phyloP scores from a whole-genome alignment of 2,329 filamentous ascomycete genomes.

The Coniochaeta sp. region DNA sequence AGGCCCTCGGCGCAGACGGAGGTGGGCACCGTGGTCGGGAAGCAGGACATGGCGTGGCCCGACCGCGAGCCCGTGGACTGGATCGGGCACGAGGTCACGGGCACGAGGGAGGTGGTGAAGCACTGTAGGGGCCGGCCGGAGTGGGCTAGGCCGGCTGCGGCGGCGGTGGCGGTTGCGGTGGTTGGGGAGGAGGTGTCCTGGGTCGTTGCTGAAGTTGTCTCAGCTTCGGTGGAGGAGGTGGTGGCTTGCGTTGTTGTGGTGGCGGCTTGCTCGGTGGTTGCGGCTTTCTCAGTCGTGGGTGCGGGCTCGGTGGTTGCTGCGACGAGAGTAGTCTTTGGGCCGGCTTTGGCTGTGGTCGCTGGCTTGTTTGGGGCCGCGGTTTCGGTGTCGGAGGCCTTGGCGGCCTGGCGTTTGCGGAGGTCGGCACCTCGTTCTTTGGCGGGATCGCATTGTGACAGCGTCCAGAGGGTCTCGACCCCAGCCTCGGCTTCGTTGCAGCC shows the following conservation, averaged over 20 bases:
- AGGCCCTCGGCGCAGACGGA: slow-evolving; percentile 33
- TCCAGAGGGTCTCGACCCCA: slow-evolving; percentile 22
- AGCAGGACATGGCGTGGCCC: slow-evolving; percentile 28
- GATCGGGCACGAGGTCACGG: slow-evolving; percentile 30
- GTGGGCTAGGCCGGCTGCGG: not conserved
- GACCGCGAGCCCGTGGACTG: slow-evolving; percentile 26
- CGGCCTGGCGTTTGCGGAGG: slow-evolving; percentile 10
- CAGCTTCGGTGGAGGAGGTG: slow-evolving; percentile 4
- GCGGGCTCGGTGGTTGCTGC: not conserved
- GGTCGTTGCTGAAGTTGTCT: slow-evolving; percentile 4
- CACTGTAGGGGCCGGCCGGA: slow-evolving; percentile 13
- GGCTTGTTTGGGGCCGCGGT: slow-evolving; percentile 3
- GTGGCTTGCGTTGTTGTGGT: slow-evolving; percentile 1
- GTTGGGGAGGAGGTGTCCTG: slow-evolving; percentile 4
- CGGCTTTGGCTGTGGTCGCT: slow-evolving; percentile 3
- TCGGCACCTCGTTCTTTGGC: slow-evolving; percentile 6
- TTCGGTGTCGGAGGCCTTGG: slow-evolving; percentile 1
- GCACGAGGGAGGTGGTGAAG: slow-evolving; percentile 23
- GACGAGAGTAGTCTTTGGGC: not conserved
- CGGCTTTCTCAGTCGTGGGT: not conserved
- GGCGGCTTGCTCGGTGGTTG: not conserved
- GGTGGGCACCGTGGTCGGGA: slow-evolving; percentile 22
- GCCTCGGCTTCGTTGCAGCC: slow-evolving; percentile 28
- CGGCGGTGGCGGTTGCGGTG: not conserved
- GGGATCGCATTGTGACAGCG: slow-evolving; percentile 23